Evolutionary conservation across 2,329 filamentous ascomycete genomes (phyloP).

Genomic region (Nemania diffusa): DNA sequence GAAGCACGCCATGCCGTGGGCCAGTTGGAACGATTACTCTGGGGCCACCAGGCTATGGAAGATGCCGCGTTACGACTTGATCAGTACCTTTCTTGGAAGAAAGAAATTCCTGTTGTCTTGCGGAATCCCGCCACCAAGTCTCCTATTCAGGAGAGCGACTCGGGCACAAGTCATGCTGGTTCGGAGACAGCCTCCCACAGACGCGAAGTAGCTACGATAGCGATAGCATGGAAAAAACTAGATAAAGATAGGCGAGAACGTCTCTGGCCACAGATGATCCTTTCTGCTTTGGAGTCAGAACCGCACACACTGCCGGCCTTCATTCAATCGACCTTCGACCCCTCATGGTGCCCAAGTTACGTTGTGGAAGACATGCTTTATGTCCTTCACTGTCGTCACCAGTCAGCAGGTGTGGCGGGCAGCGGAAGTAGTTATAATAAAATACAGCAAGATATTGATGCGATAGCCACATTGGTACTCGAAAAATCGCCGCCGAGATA

Average conservation of each 20-base stretch:
- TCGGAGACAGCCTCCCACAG: conserved; percentile 8
- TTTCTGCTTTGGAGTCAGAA: conserved; percentile 39
- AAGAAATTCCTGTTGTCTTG: conserved; percentile 31
- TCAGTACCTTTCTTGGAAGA: conserved; percentile 46
- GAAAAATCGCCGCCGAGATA: conserved; percentile 40
- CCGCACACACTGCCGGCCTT: conserved; percentile 38
- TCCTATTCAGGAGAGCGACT: neutral
- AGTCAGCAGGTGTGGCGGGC: conserved; percentile 1
- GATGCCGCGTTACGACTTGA: conserved; percentile 40
- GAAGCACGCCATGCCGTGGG: conserved; percentile 43
- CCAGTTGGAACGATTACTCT: conserved; percentile 45
- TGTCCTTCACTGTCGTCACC: conserved; percentile 36
- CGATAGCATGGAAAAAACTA: conserved; percentile 42
- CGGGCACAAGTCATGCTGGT: neutral
- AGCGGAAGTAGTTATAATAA: neutral
- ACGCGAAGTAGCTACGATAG: conserved; percentile 35
- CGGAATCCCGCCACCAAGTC: neutral
- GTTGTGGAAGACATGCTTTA: conserved; percentile 47
- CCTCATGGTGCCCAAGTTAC: conserved; percentile 46
- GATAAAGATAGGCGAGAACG: conserved; percentile 37
- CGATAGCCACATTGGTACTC: conserved; percentile 41
- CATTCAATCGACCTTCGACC: conserved; percentile 43
- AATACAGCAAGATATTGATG: conserved; percentile 25
- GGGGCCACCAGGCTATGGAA: conserved; percentile 10
- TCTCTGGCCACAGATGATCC: conserved; percentile 45